Percentiles rank a stretch among this genome's conserved stretches.
These are phyloP conservation scores for Cymbomonas tetramitiformis DNA, from an alignment of 139 green algal species.

Conservation along the genomic window DNA sequence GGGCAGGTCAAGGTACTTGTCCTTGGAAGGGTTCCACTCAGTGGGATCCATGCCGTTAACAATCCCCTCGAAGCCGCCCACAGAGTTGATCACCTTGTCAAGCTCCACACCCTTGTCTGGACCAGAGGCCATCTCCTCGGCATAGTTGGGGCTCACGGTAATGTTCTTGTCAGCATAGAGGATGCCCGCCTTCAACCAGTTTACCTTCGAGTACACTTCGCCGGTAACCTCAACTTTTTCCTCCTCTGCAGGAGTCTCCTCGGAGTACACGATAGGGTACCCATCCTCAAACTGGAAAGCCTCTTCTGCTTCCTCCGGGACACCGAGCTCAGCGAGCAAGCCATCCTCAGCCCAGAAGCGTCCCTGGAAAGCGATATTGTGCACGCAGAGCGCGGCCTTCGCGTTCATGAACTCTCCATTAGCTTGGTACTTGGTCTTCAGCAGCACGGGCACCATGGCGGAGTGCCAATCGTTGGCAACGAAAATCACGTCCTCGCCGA, in stretches of 20 bases:
- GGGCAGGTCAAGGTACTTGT: slow-evolving; percentile 87
- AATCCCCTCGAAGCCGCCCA: slow-evolving; percentile 74
- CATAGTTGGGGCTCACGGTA: slow-evolving; percentile 94
- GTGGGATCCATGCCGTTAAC: slow-evolving; percentile 95
- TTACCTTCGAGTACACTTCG: slow-evolving; percentile 67
- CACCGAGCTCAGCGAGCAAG: slow-evolving; percentile 49
- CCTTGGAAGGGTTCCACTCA: slow-evolving; percentile 81
- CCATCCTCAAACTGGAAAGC: slow-evolving; percentile 77
- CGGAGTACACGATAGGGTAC: slow-evolving; percentile 57
- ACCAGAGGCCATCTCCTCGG: slow-evolving; percentile 63
- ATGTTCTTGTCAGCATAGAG: slow-evolving; percentile 71
- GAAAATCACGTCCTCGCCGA: slow-evolving; percentile 78
- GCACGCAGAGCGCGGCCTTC: slow-evolving; percentile 68
- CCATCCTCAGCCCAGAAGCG: slow-evolving; percentile 55
- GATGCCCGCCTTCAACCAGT: slow-evolving; percentile 90
- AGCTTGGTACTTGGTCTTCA: slow-evolving; percentile 51
- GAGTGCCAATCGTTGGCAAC: slow-evolving; percentile 91
- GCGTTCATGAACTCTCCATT: slow-evolving; percentile 56
- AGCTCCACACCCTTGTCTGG: slow-evolving; percentile 73
- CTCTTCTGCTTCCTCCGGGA: slow-evolving; percentile 40
- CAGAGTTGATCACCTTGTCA: slow-evolving; percentile 41
- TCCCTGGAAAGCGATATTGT: slow-evolving; percentile 96
- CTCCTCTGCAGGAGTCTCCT: slow-evolving; percentile 41
- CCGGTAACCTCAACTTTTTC: slow-evolving; percentile 34
- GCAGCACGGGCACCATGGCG: slow-evolving; percentile 67